Base-by-base conservation (phyloP, 257 asterid species). In the Galeopsis tetrahit region DNA sequence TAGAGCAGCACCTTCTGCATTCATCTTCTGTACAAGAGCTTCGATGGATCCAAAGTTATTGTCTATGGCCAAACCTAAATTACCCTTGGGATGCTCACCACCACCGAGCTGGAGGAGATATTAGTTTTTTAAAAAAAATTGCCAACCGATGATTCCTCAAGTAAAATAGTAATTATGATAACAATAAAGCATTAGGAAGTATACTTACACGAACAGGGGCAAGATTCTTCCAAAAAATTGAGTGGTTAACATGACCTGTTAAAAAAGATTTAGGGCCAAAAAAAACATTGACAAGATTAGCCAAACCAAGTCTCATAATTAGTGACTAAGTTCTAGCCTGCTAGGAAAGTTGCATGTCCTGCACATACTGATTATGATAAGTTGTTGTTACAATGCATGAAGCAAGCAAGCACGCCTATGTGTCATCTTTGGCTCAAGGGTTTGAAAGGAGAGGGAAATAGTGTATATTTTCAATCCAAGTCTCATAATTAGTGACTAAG, bases 211-310 rank as follows among this genome's bases (percentile, higher is more conserved):
- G 81, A 72, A 76, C 69, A 36, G 98, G 96, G 58, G 97, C 88
- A 77, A 93, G 95, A 78, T 88, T 93, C 81, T 89, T 84, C 98
- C 98, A 93, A 88, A 93, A 93, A 70, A 93, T 88, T 10, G 98
- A 87, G 87, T 93, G 98, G 69, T 90, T 93, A 68, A 93, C 72
- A 71, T 93, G 98, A 79, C 97, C 98, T 88, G 85, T 62, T 39
- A 66, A 71, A 73, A 71, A 51, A 56, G 49, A 21, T 39, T 62
- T 32, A 70, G 69, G 65, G 71, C 77, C 49, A 77, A 60, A 35
- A 38, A 59, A 28, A 8, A 4, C n/a, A n/a, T 9, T 42, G 6
- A 68, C 15, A 28, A 70, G 49, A 31, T 49, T 42, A 73, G 49
- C 63, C 15, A 58, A 48, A 46, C 28, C 42, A 46, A 31, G 38